Evolutionary conservation across 768 basidiomycete species (phyloP).

Genomic region (Tephrocybe sp.): DNA sequence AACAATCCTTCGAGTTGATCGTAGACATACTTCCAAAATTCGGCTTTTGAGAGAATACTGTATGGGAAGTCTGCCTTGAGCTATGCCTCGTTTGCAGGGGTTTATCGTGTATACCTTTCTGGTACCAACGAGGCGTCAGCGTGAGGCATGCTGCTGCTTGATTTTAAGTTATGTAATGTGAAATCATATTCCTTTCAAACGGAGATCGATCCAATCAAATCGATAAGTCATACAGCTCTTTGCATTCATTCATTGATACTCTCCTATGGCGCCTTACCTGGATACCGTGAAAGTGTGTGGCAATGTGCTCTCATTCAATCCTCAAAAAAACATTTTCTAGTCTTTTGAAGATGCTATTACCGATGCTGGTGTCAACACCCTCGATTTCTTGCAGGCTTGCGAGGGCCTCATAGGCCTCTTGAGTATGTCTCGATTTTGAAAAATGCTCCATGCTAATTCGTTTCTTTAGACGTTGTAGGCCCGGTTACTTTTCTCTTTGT

Average conservation of each 20-base stretch:
- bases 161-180: constrained; percentile 6
- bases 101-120: constrained; percentile 29
- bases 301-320: not conserved
- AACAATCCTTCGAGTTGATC: constrained; percentile 60
- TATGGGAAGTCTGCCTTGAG: not conserved
- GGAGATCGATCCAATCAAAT: too few species aligned
- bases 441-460: not conserved
- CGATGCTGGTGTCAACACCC: constrained; percentile 85
- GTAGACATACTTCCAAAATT: constrained; percentile 80
- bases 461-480: constrained; percentile 71
- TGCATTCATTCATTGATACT: not conserved
- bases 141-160: constrained; percentile 69
- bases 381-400: constrained; percentile 83
- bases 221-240: too few species aligned
- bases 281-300: constrained; percentile 59
- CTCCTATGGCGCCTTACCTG: constrained; percentile 70
- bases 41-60: constrained; percentile 65
- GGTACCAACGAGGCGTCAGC: constrained; percentile 79
- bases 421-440: constrained; percentile 48
- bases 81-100: not conserved
- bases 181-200: constrained; percentile 18
- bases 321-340: constrained; percentile 36
- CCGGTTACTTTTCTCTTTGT: constrained; percentile 82
- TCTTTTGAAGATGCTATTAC: constrained; percentile 92
- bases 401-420: constrained; percentile 88